Conservation (phyloP, 2,329 filamentous ascomycete species). For the Rutstroemia sydowiana region DNA sequence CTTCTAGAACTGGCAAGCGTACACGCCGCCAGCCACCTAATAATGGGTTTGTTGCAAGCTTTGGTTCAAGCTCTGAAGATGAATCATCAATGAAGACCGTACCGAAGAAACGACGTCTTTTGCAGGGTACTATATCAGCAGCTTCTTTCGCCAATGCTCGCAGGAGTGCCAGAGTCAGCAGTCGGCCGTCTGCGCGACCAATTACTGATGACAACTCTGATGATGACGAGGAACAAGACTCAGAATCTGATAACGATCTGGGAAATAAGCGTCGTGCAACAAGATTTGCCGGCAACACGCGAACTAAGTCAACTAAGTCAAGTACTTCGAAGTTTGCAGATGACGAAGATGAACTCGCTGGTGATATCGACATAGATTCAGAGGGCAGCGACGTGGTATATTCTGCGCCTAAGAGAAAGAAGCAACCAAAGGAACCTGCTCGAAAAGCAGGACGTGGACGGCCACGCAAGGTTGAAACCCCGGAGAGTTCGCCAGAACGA, state of each 20-base stretch:
- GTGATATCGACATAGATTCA: conserved; percentile 16
- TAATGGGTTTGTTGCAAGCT: conserved; percentile 16
- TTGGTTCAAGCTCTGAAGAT: conserved; percentile 17
- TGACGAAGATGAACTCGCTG: conserved; percentile 23
- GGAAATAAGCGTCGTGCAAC: conserved; percentile 13
- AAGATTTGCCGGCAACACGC: conserved; percentile 16
- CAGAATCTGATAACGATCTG: not conserved
- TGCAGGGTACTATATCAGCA: conserved; percentile 14
- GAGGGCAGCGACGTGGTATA: conserved; percentile 48
- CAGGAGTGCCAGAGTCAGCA: conserved; percentile 16
- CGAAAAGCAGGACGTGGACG: conserved; percentile 12
- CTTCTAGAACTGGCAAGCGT: conserved; percentile 18
- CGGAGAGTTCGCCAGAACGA: conserved; percentile 16
- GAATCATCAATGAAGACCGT: conserved; percentile 14
- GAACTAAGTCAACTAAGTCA: conserved; percentile 6
- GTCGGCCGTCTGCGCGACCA: conserved; percentile 11
- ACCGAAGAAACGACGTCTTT: conserved; percentile 21
- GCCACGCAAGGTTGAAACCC: conserved; percentile 10
- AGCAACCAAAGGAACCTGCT: conserved; percentile 5
- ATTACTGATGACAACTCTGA: conserved; percentile 9
- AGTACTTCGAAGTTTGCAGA: conserved; percentile 8
- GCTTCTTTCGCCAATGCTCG: conserved; percentile 16
- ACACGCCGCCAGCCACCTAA: conserved; percentile 14
- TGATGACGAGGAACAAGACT: conserved; percentile 9
- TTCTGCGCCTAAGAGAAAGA: conserved; percentile 31